Conservation (phyloP, 768 basidiomycete genomes). For the Trametes meyenii region DNA sequence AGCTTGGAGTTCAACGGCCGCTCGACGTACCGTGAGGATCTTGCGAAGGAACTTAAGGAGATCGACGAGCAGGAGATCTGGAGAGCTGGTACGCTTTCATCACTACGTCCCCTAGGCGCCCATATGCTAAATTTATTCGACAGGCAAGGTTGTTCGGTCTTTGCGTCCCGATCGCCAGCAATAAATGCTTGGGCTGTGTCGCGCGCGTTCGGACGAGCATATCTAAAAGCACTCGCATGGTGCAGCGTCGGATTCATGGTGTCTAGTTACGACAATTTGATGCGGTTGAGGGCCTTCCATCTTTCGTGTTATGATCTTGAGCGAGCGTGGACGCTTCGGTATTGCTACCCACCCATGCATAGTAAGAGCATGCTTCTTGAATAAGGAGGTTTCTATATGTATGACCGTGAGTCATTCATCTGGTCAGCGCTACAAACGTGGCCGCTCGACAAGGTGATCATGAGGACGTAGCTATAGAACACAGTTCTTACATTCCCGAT, state of each 20-base stretch:
- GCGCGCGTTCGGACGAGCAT: constrained; percentile 3
- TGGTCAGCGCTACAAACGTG: no score
- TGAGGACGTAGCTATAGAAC: no score
- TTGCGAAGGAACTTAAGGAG: constrained; percentile 88
- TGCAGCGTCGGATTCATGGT: constrained; percentile 22
- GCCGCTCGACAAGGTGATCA: no score
- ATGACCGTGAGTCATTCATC: no score
- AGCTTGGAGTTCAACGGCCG: constrained; percentile 95
- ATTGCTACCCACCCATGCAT: no score
- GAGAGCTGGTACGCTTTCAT: constrained; percentile 71
- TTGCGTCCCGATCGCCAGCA: constrained; percentile 85
- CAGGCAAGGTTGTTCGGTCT: constrained; percentile 88
- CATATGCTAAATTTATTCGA: background rate
- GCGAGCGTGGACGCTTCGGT: background rate
- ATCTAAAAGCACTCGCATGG: constrained; percentile 27
- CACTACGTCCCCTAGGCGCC: no score
- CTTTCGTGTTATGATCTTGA: background rate
- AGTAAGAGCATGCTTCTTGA: no score
- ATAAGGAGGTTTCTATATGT: no score
- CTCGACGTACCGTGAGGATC: constrained; percentile 88
- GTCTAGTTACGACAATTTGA: constrained; percentile 20
- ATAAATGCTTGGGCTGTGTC: constrained; percentile 10
- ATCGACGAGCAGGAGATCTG: constrained; percentile 99
- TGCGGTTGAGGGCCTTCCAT: constrained; percentile 5
- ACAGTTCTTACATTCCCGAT: background rate